These are phyloP conservation scores for Plectosphaerella plurivora DNA, from an alignment of 2,329 filamentous ascomycete species.

Conservation along the genomic window DNA sequence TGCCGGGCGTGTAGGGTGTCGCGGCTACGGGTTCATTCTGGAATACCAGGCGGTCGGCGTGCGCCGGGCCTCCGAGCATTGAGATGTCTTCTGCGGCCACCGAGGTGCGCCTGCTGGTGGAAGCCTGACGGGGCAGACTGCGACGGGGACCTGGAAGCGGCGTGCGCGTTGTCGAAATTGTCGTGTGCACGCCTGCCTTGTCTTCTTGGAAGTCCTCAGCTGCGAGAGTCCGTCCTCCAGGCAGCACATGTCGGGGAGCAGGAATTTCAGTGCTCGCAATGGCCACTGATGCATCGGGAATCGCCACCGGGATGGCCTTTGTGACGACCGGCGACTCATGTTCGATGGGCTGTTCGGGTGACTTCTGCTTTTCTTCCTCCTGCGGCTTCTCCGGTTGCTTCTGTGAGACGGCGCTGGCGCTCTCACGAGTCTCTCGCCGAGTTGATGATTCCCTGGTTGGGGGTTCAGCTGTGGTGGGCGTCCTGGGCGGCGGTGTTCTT, in stretches of 20 bases:
- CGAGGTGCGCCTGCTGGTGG: constrained; percentile 9
- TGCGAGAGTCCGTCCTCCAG: constrained; percentile 6
- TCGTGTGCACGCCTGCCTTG: constrained; percentile 4
- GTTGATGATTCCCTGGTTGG: background rate
- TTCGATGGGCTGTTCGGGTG: too few relatives aligned
- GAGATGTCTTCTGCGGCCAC: background rate
- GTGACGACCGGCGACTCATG: too few relatives aligned
- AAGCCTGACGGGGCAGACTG: constrained; percentile 11
- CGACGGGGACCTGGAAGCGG: constrained; percentile 7
- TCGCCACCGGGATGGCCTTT: too few relatives aligned
- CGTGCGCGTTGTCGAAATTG: background rate
- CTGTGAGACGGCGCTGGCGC: background rate
- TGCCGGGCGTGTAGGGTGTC: too few relatives aligned
- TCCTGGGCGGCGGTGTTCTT: constrained; percentile 14
- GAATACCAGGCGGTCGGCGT: too few relatives aligned
- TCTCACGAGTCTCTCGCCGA: background rate
- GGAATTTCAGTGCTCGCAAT: constrained; percentile 4
- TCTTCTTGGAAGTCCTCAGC: constrained; percentile 8
- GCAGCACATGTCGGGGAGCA: constrained; percentile 4
- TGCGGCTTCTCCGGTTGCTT: background rate
- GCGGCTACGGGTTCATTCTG: too few relatives aligned
- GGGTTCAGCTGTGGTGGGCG: constrained; percentile 14
- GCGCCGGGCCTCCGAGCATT: too few relatives aligned
- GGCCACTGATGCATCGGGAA: background rate
- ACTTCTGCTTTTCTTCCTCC: background rate